phyloP scores from a whole-genome alignment of 225 moss, liverwort and hornwort genomes.

The Physcomitrium patens region DNA sequence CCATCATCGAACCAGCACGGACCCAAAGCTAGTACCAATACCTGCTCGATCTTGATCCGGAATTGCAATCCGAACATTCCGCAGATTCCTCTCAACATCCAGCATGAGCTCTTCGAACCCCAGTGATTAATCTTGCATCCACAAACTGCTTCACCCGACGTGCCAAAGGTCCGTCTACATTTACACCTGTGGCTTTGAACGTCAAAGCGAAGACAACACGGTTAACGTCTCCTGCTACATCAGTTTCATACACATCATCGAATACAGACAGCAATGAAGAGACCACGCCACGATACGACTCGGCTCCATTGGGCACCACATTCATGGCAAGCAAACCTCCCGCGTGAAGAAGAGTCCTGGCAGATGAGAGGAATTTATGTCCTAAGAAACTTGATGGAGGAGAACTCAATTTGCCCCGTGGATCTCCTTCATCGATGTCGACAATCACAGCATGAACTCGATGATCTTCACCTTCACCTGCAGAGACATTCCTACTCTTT shows the following conservation, averaged over 20 bases:
- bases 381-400: conserved; percentile 76
- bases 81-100: conserved; percentile 15
- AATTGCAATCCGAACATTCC: not conserved
- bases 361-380: conserved; percentile 62
- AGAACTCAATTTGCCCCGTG: conserved; percentile 72
- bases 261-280: conserved; percentile 60
- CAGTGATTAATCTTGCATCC: conserved; percentile 46
- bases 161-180: conserved; percentile 42
- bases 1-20: too few species aligned
- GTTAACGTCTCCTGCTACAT: conserved; percentile 64
- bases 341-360: conserved; percentile 52
- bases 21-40: too few species aligned
- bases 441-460: conserved; percentile 79
- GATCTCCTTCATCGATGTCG: conserved; percentile 87
- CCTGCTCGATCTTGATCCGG: too few species aligned
- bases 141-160: conserved; percentile 40
- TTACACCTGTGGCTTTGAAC: conserved; percentile 13
- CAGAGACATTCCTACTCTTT: not conserved
- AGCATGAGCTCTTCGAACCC: conserved; percentile 36
- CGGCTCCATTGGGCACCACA: conserved; percentile 66
- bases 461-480: conserved; percentile 31
- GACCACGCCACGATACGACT: conserved; percentile 50
- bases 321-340: conserved; percentile 90
- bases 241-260: conserved; percentile 72
- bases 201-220: conserved; percentile 82